These are phyloP conservation scores for Neopestalotiopsis sp. DNA, from an alignment of 2,329 filamentous ascomycete species.

Conservation along the genomic window DNA sequence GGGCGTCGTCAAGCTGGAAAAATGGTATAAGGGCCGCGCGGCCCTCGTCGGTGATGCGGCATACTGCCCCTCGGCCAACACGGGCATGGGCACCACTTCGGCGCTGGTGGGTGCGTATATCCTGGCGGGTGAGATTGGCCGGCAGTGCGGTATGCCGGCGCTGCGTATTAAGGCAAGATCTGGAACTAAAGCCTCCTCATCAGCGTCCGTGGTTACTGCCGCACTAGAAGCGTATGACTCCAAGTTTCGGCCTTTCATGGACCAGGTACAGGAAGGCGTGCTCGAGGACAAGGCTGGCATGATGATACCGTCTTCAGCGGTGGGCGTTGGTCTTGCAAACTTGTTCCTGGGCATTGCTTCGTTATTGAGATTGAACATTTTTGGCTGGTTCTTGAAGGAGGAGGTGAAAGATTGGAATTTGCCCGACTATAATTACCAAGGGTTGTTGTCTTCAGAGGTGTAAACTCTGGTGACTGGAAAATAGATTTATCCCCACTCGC, in stretches of 20 bases:
- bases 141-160: conserved; percentile 24
- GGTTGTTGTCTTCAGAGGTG: background rate
- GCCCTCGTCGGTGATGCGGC: conserved; percentile 61
- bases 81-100: conserved; percentile 57
- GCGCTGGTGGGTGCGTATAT: conserved; percentile 59
- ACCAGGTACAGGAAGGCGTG: conserved; percentile 41
- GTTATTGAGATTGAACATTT: conserved; percentile 41
- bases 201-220: conserved; percentile 27
- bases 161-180: background rate
- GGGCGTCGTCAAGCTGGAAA: conserved; percentile 49
- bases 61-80: conserved; percentile 52
- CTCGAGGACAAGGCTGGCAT: conserved; percentile 23
- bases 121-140: conserved; percentile 58
- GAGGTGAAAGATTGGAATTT: conserved; percentile 41
- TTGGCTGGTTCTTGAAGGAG: conserved; percentile 39
- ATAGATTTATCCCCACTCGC: too few species aligned
- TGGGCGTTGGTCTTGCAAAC: conserved; percentile 40
- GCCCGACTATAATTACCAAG: conserved; percentile 38
- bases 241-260: conserved; percentile 49
- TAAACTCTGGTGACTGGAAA: background rate
- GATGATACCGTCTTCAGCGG: conserved; percentile 33
- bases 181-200: background rate
- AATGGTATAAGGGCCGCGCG: conserved; percentile 52
- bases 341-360: conserved; percentile 35
- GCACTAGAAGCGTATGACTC: conserved; percentile 51